Conservation (phyloP, 83 land plant species). For the Picea abies region DNA sequence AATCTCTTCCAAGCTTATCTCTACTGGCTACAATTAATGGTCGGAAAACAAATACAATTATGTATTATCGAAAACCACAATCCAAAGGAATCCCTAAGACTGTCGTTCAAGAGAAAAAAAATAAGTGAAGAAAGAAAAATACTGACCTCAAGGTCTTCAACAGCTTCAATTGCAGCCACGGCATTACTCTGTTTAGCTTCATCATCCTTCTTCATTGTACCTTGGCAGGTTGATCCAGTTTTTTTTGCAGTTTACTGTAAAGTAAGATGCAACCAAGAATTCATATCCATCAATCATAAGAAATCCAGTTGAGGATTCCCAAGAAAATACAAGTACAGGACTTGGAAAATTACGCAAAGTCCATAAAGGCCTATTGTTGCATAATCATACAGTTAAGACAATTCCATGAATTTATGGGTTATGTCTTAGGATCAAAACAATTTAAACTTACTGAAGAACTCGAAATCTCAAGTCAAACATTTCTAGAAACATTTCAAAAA, state of each 20-base stretch:
- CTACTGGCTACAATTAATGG: slow-evolving; percentile 29
- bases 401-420: neutral
- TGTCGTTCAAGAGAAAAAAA: neutral
- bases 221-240: slow-evolving; percentile 22
- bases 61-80: neutral
- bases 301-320: no score
- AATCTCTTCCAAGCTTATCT: slow-evolving; percentile 50
- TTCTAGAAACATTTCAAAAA: neutral
- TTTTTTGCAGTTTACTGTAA: slow-evolving; percentile 48
- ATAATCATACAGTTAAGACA: no score
- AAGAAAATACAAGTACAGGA: no score
- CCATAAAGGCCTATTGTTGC: no score
- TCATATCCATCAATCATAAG: neutral
- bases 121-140: neutral
- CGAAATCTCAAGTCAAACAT: neutral
- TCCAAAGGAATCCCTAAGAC: neutral
- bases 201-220: slow-evolving; percentile 54
- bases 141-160: slow-evolving; percentile 64
- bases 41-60: neutral
- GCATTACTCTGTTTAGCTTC: slow-evolving; percentile 31
- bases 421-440: neutral
- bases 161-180: slow-evolving; percentile 21
- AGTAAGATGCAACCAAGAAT: neutral
- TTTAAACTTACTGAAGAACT: neutral
- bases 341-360: no score